phyloP scores from a whole-genome alignment of 805 yeast genomes.

The Zygosaccharomyces pseudorouxii region DNA sequence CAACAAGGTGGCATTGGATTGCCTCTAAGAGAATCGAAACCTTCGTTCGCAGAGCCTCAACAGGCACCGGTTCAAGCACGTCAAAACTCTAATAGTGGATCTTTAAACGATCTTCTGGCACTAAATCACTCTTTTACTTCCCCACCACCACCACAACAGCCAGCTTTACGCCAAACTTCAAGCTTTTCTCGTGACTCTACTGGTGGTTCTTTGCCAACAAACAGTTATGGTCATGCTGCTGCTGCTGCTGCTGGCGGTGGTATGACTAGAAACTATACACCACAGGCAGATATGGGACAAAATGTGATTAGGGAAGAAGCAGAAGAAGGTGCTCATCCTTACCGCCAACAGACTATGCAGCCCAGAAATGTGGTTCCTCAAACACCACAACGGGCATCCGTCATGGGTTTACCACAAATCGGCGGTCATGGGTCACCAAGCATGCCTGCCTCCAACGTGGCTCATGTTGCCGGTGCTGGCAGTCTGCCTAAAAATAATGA shows the following conservation, averaged over 20 bases:
- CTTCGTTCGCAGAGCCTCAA: slow-evolving; percentile 21
- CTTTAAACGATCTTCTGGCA: slow-evolving; percentile 64
- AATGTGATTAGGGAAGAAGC: slow-evolving; percentile 14
- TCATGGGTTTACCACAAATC: neutral
- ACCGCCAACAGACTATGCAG: slow-evolving; percentile 30
- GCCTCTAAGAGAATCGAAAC: slow-evolving; percentile 40
- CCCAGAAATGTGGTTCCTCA: slow-evolving; percentile 10
- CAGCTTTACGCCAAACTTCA: slow-evolving; percentile 11
- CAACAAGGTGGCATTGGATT: slow-evolving; percentile 24
- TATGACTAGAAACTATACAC: slow-evolving; percentile 2
- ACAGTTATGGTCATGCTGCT: slow-evolving; percentile 3
- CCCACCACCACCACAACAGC: slow-evolving; percentile 23
- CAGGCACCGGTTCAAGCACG: slow-evolving; percentile 13
- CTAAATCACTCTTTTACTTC: slow-evolving; percentile 51
- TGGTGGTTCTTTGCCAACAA: neutral
- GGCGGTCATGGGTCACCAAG: neutral
- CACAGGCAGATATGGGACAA: slow-evolving; percentile 11
- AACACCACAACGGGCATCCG: slow-evolving; percentile 9
- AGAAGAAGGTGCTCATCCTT: slow-evolving; percentile 15
- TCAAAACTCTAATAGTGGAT: slow-evolving; percentile 38
- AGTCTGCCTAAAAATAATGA: slow-evolving; percentile 39
- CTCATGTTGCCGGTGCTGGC: slow-evolving; percentile 15
- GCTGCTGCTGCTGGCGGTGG: neutral
- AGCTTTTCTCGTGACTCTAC: slow-evolving; percentile 10
- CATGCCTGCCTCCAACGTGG: neutral